Conservation (phyloP, 345 rosid species). For the Carallia pectinifolia region DNA sequence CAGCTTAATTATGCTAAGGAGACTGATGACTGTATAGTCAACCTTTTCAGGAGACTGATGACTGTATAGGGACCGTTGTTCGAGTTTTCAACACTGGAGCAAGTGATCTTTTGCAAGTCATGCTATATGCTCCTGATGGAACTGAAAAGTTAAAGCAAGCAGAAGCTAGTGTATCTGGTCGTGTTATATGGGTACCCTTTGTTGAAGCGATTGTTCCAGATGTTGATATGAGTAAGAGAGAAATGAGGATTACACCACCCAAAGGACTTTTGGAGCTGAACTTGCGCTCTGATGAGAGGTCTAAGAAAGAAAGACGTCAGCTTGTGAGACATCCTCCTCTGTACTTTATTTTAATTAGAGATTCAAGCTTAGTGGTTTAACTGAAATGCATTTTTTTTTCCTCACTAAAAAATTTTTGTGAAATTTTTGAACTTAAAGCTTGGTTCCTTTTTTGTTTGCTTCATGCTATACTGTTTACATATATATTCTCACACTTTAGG, state of each 20-base stretch:
- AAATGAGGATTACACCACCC: slow-evolving; percentile 82
- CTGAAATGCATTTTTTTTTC: not conserved
- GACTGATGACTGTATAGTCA: not conserved
- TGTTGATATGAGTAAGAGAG: slow-evolving; percentile 61
- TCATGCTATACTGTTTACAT: not conserved
- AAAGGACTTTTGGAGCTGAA: slow-evolving; percentile 87
- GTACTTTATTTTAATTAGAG: slow-evolving; percentile 26
- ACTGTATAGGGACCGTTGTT: slow-evolving; percentile 73
- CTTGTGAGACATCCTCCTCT: slow-evolving; percentile 79
- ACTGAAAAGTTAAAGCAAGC: slow-evolving; percentile 35
- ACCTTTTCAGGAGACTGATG: slow-evolving; percentile 63
- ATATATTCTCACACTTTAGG: not conserved
- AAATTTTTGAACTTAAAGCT: not conserved
- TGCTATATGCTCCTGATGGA: slow-evolving; percentile 52
- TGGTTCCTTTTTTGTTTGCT: not conserved
- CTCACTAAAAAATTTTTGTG: not conserved
- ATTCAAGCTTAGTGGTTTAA: not conserved
- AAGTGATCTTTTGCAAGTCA: slow-evolving; percentile 72
- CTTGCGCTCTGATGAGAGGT: slow-evolving; percentile 54
- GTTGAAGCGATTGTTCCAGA: slow-evolving; percentile 85
- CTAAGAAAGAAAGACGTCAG: slow-evolving; percentile 94
- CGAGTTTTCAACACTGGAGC: slow-evolving; percentile 76
- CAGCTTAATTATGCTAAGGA: not conserved
- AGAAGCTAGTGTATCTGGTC: slow-evolving; percentile 37
- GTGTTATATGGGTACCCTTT: slow-evolving; percentile 81